Percentiles rank a stretch among this genome's conserved stretches.
These are phyloP conservation scores for Tillandsia leiboldiana DNA, from an alignment of 176 grass and related monocot species.

Conservation along the genomic window DNA sequence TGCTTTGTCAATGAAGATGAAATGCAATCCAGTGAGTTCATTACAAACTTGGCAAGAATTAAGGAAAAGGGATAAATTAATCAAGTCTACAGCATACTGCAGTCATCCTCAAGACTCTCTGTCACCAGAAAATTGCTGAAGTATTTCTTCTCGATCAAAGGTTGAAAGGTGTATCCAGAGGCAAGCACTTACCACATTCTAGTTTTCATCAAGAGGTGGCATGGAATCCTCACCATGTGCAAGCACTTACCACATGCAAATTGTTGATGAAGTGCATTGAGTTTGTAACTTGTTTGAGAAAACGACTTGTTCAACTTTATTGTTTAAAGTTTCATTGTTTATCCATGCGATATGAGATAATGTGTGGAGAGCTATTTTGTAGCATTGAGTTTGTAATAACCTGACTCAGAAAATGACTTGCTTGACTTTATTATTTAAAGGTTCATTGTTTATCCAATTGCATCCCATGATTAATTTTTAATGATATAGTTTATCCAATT, in stretches of 20 bases:
- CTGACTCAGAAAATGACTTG: too few relatives aligned
- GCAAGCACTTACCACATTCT: conserved; percentile 51
- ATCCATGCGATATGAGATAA: too few relatives aligned
- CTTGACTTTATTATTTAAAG: too few relatives aligned
- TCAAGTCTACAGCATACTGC: conserved; percentile 27
- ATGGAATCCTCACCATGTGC: conserved; percentile 19
- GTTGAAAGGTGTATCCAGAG: conserved; percentile 61
- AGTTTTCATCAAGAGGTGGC: conserved; percentile 60
- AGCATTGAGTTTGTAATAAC: too few relatives aligned
- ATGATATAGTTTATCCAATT: too few relatives aligned
- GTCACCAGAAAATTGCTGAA: conserved; percentile 36
- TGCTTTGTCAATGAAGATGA: conserved; percentile 62
- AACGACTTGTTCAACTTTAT: too few relatives aligned
- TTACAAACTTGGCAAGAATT: conserved; percentile 33
- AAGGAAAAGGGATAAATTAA: conserved; percentile 17
- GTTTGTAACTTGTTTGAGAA: too few relatives aligned
- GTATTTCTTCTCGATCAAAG: conserved; percentile 31
- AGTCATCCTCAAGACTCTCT: conserved; percentile 28
- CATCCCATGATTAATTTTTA: too few relatives aligned
- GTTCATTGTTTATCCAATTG: too few relatives aligned
- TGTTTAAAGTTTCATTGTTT: too few relatives aligned
- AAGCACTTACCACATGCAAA: background rate
- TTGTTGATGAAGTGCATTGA: too few relatives aligned
- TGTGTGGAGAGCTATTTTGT: too few relatives aligned
- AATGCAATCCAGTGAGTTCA: conserved; percentile 44